phyloP scores from a whole-genome alignment of 2,329 filamentous ascomycete genomes.

The Aspergillus sp. region DNA sequence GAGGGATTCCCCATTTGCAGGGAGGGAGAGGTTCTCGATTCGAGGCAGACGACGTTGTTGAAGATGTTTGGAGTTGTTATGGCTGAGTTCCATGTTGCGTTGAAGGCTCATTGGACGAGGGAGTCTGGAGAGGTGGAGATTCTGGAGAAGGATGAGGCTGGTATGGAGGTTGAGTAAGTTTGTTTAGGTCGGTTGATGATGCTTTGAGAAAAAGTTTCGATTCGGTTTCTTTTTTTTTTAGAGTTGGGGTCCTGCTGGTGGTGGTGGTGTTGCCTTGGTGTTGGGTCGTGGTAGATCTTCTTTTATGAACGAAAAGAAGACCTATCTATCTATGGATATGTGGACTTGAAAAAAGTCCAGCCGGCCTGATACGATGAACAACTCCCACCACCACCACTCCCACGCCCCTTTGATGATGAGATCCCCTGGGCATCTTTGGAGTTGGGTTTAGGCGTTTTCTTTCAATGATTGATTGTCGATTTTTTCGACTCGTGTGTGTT shows the following conservation, averaged over 20 bases:
- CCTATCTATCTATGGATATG: too few relatives aligned
- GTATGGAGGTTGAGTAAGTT: slow-evolving; percentile 45
- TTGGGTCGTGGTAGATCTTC: neutral
- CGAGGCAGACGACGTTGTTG: slow-evolving; percentile 85
- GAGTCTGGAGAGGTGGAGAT: slow-evolving; percentile 43
- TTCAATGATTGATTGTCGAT: slow-evolving; percentile 15
- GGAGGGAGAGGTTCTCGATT: slow-evolving; percentile 82
- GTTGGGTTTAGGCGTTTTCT: slow-evolving; percentile 38
- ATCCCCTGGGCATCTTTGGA: slow-evolving; percentile 40
- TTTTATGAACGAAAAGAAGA: neutral
- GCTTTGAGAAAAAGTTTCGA: slow-evolving; percentile 11
- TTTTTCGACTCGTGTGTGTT: slow-evolving; percentile 19
- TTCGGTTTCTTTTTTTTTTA: neutral
- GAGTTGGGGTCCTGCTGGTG: neutral
- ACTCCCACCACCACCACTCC: too few relatives aligned
- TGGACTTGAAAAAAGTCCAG: slow-evolving; percentile 5
- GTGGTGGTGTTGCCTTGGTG: neutral
- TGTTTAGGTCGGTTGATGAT: neutral
- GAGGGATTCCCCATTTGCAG: slow-evolving; percentile 75
- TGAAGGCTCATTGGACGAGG: slow-evolving; percentile 65
- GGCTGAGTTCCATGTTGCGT: slow-evolving; percentile 82
- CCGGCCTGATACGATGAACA: slow-evolving; percentile 1
- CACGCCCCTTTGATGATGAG: slow-evolving; percentile 22
- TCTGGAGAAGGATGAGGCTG: slow-evolving; percentile 37
- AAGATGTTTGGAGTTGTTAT: slow-evolving; percentile 92